These are phyloP conservation scores for Paspalum vaginatum DNA, from an alignment of 176 grass and related monocot genomes.

Conservation along the genomic window DNA sequence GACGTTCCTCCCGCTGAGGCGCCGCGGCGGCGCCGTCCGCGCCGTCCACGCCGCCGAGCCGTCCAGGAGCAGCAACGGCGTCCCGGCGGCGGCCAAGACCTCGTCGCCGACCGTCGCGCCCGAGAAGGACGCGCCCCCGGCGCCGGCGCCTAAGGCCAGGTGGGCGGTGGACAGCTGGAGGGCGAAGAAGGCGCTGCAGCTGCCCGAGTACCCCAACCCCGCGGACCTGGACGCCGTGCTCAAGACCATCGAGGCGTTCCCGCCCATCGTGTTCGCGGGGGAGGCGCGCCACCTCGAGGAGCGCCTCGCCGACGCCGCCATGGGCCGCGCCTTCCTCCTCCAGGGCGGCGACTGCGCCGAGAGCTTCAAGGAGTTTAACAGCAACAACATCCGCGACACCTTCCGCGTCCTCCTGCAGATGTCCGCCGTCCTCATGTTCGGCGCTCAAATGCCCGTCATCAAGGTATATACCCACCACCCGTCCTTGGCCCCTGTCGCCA, in stretches of 20 bases:
- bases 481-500: neutral
- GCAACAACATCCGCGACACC: constrained; percentile 73
- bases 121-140: neutral
- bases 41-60: constrained; percentile 58
- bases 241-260: constrained; percentile 66
- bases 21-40: constrained; percentile 29
- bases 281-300: constrained; percentile 68
- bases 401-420: constrained; percentile 78
- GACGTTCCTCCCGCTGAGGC: constrained; percentile 32
- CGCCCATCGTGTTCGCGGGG: constrained; percentile 72
- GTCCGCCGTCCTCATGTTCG: constrained; percentile 74
- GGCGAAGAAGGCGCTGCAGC: constrained; percentile 63
- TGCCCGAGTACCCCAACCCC: constrained; percentile 60
- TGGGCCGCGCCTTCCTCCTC: constrained; percentile 66
- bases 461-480: constrained; percentile 45
- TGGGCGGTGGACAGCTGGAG: constrained; percentile 68
- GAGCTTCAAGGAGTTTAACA: constrained; percentile 85
- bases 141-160: neutral
- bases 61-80: constrained; percentile 24
- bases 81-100: constrained; percentile 23
- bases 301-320: constrained; percentile 59
- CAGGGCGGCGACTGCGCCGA: constrained; percentile 77
- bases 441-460: constrained; percentile 67
- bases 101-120: constrained; percentile 29
- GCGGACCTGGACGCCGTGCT: constrained; percentile 57